Evolutionary conservation across 2,329 filamentous ascomycete species (phyloP).

Genomic region (Tolypocladium inflatum): DNA sequence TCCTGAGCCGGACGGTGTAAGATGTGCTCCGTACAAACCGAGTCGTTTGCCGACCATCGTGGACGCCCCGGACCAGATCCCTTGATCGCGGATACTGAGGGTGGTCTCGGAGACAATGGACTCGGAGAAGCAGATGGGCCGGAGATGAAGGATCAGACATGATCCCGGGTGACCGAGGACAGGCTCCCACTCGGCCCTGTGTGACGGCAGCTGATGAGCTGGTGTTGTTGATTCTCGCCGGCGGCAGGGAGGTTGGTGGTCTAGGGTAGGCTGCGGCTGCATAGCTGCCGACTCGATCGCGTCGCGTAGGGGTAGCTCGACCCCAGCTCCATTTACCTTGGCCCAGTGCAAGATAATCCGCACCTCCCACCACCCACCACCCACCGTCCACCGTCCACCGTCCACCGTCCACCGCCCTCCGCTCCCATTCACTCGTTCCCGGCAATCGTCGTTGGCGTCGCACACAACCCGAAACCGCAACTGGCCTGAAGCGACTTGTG

Average conservation of each 20-base stretch:
- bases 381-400: neutral
- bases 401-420: neutral
- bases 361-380: neutral
- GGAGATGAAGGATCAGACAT: neutral
- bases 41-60: neutral
- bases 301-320: neutral
- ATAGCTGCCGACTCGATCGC: neutral
- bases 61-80: neutral
- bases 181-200: neutral
- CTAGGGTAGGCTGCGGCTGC: neutral
- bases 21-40: neutral
- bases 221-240: no score
- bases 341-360: neutral
- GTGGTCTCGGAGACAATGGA: neutral
- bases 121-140: neutral
- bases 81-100: neutral
- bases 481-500: neutral
- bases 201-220: neutral
- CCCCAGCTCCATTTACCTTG: neutral
- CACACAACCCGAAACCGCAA: neutral
- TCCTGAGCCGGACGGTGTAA: neutral
- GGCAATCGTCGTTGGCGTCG: neutral
- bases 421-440: neutral
- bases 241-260: neutral
- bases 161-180: neutral